Conservation (phyloP, 2,329 filamentous ascomycete species). For the Davidsoniella eucalypti region DNA sequence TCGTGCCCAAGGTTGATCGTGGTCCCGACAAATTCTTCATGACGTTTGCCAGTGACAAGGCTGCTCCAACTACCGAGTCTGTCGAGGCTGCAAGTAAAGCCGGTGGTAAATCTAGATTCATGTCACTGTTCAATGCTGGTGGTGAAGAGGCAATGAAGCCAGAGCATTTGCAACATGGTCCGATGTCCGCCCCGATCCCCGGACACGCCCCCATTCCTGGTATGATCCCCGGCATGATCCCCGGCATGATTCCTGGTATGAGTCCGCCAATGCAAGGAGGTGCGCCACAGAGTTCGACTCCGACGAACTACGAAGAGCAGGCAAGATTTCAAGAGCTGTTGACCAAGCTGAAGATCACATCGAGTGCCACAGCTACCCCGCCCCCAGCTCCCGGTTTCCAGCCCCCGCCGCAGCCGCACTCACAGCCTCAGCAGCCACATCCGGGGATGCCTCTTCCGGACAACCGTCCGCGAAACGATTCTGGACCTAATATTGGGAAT, state of each 20-base stretch:
- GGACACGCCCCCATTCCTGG: slow-evolving; percentile 7
- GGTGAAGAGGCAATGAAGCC: slow-evolving; percentile 14
- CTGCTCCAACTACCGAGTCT: slow-evolving; percentile 32
- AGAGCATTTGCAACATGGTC: slow-evolving; percentile 5
- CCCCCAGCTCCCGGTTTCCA: slow-evolving; percentile 25
- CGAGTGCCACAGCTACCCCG: slow-evolving; percentile 26
- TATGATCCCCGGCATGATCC: slow-evolving; percentile 5
- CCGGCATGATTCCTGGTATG: slow-evolving; percentile 10
- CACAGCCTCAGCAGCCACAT: slow-evolving; percentile 23
- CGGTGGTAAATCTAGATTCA: slow-evolving; percentile 54
- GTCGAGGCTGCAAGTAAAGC: slow-evolving; percentile 21
- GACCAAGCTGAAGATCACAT: slow-evolving; percentile 54
- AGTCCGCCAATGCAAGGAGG: slow-evolving; percentile 14
- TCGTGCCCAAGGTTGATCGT: slow-evolving; percentile 31
- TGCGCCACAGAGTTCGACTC: slow-evolving; percentile 15
- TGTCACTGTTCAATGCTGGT: slow-evolving; percentile 53
- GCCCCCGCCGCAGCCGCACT: slow-evolving; percentile 19
- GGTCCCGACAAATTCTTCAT: slow-evolving; percentile 67
- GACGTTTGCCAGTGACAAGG: slow-evolving; percentile 34
- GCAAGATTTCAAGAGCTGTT: slow-evolving; percentile 73
- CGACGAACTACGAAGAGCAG: slow-evolving; percentile 50
- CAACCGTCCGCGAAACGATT: slow-evolving; percentile 4
- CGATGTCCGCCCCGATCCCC: slow-evolving; percentile 9
- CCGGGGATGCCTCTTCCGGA: slow-evolving; percentile 14
- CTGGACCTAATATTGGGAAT: background rate